A percentile compares a stretch with the other conserved stretches of the same genome.
Evolutionary conservation across 352 stramenopile species (phyloP).

Genomic region (Pythium aristosporum): DNA sequence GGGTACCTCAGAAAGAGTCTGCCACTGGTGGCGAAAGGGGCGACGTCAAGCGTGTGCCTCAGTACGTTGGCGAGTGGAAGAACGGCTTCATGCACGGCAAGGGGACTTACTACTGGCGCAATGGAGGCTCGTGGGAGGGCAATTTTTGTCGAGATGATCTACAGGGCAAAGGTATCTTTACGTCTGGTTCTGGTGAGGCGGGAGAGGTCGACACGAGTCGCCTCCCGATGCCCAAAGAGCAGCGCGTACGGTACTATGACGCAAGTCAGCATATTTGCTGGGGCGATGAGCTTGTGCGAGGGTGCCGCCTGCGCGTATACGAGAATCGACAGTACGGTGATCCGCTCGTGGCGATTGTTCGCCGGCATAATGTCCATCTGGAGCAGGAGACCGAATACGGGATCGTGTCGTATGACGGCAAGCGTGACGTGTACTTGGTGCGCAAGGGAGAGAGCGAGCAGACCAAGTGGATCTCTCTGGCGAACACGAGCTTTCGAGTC

Average conservation of each 20-base stretch:
- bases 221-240: neutral
- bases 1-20: constrained; percentile 41
- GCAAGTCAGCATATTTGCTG: constrained; percentile 65
- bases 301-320: constrained; percentile 49
- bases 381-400: constrained; percentile 54
- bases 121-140: constrained; percentile 56
- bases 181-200: constrained; percentile 23
- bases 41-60: constrained; percentile 47
- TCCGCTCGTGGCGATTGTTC: constrained; percentile 35
- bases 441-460: constrained; percentile 44
- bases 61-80: constrained; percentile 52
- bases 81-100: constrained; percentile 59
- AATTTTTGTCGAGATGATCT: constrained; percentile 61
- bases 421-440: constrained; percentile 43
- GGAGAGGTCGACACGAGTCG: constrained; percentile 11
- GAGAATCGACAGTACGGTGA: constrained; percentile 41
- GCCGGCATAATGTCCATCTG: constrained; percentile 37
- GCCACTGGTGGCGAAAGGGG: constrained; percentile 22
- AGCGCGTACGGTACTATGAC: constrained; percentile 57
- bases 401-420: constrained; percentile 41
- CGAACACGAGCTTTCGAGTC: constrained; percentile 49
- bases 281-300: constrained; percentile 55
- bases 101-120: constrained; percentile 58
- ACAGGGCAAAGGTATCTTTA: constrained; percentile 59
- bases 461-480: constrained; percentile 49